Conservation (phyloP, 768 basidiomycete species). For the Lactarius trivialis region DNA sequence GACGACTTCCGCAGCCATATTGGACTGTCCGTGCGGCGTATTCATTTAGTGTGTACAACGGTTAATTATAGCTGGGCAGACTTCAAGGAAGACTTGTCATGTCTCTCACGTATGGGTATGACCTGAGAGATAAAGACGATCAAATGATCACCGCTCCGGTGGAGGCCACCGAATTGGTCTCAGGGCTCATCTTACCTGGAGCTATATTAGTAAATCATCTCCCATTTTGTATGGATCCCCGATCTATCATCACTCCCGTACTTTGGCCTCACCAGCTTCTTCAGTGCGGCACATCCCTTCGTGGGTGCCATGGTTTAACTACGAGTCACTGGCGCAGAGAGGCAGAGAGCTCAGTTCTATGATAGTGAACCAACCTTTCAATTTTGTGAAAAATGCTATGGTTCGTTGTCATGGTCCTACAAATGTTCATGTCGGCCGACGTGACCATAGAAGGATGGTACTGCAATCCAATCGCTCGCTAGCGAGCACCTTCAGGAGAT, state of each 20-base stretch:
- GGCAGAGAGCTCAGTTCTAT: too few relatives aligned
- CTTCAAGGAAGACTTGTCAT: conserved; percentile 7
- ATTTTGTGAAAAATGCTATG: too few relatives aligned
- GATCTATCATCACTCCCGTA: neutral
- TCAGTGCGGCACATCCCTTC: conserved; percentile 2
- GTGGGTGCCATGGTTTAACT: too few relatives aligned
- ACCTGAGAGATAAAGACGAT: neutral
- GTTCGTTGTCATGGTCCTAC: neutral
- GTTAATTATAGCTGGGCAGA: neutral
- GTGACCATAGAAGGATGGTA: neutral
- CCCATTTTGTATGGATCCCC: neutral
- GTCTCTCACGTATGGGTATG: conserved; percentile 12
- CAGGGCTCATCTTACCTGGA: neutral
- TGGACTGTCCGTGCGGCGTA: neutral
- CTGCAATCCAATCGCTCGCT: neutral
- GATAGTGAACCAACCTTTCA: too few relatives aligned
- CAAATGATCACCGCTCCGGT: neutral
- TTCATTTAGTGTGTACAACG: too few relatives aligned
- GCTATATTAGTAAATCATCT: conserved; percentile 3
- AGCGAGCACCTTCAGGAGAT: too few relatives aligned
- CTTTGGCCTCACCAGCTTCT: neutral
- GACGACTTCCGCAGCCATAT: neutral
- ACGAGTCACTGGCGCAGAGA: too few relatives aligned
- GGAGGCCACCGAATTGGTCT: neutral
- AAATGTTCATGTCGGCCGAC: neutral